Base-by-base conservation (phyloP, 768 basidiomycete genomes). In the Phylloporus arenicola region DNA sequence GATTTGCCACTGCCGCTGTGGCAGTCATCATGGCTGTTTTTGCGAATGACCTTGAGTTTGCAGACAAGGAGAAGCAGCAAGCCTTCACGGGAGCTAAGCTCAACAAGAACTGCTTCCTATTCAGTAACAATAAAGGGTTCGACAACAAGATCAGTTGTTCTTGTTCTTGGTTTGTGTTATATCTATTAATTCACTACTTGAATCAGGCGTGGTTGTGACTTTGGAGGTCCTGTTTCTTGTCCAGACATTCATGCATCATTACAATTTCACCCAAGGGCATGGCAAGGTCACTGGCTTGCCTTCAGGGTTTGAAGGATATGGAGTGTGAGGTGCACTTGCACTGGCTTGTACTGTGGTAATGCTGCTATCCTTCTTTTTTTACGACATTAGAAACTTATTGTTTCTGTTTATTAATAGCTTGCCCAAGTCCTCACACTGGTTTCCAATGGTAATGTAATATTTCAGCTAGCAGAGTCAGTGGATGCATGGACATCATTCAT, bases 211-310 rank as follows among this genome's bases (percentile, higher is more conserved):
- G 47, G 47, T 22, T 16, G 7, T 39, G 47, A n/a, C 16, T 56
- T 47, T 56, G 50, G 50, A 56, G 52, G 52, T 20, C 52, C 2
- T 29, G 45, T 44, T 50, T 8, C 22, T 56, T 20, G 45, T 56
- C 35, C 52, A 56, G 27, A 53, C 45, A 6, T 53, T 56, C 25
- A 24, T 48, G 9, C 45, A 45, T 29, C 55, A 56, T 31, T 48
- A 50, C 50, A 56, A 56, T 34, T 52, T 17, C 33, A 38, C 40
- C 30, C 47, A 49, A 11, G 51, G 55, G 13, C 25, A 30, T 41
- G 48, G 25, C 2, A 44, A 50, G 22, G 45, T 56, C 17, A 22
- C 48, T 19, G 14, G 27, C 41, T 40, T 56, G 11, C 48, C 52
- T 8, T 25, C 7, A 25, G 25, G 25, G 29, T 41, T 47, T 14